phyloP scores from a whole-genome alignment of 2,329 filamentous ascomycete genomes.

The Sporothrix sp. region DNA sequence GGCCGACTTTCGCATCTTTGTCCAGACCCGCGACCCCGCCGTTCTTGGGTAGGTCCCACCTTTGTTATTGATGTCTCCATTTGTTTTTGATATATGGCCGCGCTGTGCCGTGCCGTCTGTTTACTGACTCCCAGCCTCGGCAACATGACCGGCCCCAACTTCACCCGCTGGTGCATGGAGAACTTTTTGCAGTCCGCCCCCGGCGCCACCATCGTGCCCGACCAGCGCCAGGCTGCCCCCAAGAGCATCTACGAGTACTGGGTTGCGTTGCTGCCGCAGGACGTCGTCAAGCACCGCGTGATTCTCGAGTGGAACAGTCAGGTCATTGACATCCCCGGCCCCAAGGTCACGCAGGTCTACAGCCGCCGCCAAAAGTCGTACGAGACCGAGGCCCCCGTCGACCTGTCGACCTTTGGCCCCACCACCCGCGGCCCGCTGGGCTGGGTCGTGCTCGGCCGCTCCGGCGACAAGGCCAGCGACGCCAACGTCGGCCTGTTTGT shows the following conservation, averaged over 20 bases:
- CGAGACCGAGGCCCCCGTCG: constrained; percentile 15
- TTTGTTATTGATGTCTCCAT: neutral
- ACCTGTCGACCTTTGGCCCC: constrained; percentile 15
- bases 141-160: constrained; percentile 17
- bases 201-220: constrained; percentile 19
- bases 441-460: constrained; percentile 27
- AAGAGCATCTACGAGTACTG: constrained; percentile 20
- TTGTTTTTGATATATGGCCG: neutral
- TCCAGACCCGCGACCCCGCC: constrained; percentile 27
- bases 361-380: constrained; percentile 13
- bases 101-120: too few species aligned
- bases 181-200: constrained; percentile 19
- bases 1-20: constrained; percentile 27
- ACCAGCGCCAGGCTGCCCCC: constrained; percentile 17
- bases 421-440: constrained; percentile 21
- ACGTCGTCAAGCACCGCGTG: constrained; percentile 18
- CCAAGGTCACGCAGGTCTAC: constrained; percentile 18
- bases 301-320: constrained; percentile 16
- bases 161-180: constrained; percentile 20
- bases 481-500: constrained; percentile 39
- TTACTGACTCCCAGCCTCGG: neutral
- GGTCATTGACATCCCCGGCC: constrained; percentile 19
- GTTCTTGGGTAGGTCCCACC: constrained; percentile 4
- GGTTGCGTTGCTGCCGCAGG: constrained; percentile 19
- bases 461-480: constrained; percentile 35